Base-by-base conservation (phyloP, 306 rosid genomes). In the Cucumis cinereus region DNA sequence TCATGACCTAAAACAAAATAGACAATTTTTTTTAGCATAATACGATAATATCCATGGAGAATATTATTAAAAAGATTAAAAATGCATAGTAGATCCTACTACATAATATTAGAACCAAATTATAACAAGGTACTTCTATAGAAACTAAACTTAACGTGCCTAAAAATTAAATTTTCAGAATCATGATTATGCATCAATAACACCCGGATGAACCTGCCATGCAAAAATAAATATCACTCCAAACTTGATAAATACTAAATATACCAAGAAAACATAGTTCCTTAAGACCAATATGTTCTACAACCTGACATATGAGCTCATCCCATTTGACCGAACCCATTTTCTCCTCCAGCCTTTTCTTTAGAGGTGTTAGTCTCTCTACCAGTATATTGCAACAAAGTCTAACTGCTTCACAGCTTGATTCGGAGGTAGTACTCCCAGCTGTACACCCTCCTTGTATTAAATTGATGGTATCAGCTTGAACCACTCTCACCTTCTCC, bases 391-490 rank as follows among this genome's bases (percentile, higher is more conserved):
- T 66, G 83, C 97, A 91, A 76, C 94, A 81, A 71, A 91, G 84
- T 78, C 90, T 83, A 40, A 91, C 95, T 35, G 97, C 97, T 84
- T 86, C 95, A 26, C 98, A 91, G 85, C 96, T 88, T 66, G 97
- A 74, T 85, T 94, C 98, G 7, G 98, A 94, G 75, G 98, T 91
- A 30, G 98, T 94, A 82, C 98, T 94, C 78, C 96, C 97, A 64
- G 88, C 78, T 58, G 98, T 91, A 75, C 81, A 85, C 7, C 98
- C 97, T 52, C 97, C 98, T 87, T 94, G 98, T 80, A 86, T 87
- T 85, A 94, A 66, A 83, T 93, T 86, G 83, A 94, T 60, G 17
- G 87, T 82, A 83, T 91, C 98, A 15, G 97, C 80, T 79, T 91
- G 98, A 75, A 91, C 79, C 68, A 91, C 93, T 43, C 97, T 85